Conservation (phyloP, 192 early-diverging fungal species). For the Gonapodya sp. region DNA sequence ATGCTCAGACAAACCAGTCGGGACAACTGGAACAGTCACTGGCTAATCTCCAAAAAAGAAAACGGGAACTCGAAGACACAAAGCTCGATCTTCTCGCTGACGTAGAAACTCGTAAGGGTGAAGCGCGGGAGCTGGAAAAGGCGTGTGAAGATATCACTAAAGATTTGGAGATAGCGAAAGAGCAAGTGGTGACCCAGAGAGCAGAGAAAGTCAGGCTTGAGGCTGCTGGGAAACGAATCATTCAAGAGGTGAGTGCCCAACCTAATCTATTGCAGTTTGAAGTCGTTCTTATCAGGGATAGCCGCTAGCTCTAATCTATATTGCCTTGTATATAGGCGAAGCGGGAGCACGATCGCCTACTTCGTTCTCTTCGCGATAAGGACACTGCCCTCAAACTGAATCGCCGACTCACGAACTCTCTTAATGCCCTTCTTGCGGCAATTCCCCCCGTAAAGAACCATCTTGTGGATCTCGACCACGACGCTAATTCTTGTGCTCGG, state of each 20-base stretch:
- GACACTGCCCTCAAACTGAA: conserved; percentile 40
- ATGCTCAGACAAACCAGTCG: conserved; percentile 36
- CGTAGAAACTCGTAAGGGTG: conserved; percentile 36
- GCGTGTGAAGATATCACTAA: conserved; percentile 53
- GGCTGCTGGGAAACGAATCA: conserved; percentile 30
- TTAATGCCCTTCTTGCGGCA: conserved; percentile 18
- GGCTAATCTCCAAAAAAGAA: neutral
- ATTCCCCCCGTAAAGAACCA: conserved; percentile 39
- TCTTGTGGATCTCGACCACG: conserved; percentile 25
- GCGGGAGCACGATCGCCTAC: conserved; percentile 44
- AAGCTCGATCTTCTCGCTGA: conserved; percentile 42
- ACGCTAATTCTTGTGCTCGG: conserved; percentile 25
- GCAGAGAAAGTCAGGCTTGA: conserved; percentile 42
- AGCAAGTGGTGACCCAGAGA: conserved; percentile 41
- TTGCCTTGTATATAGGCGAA: conserved; percentile 36
- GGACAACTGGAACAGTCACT: conserved; percentile 36
- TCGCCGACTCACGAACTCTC: conserved; percentile 25
- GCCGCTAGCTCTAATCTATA: no score
- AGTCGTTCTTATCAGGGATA: no score
- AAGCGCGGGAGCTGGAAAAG: conserved; percentile 47
- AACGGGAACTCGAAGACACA: conserved; percentile 38
- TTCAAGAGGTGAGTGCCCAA: conserved; percentile 30
- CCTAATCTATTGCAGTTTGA: neutral
- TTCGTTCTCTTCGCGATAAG: conserved; percentile 46
- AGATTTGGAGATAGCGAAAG: conserved; percentile 51